These are phyloP conservation scores for Eremochloa ophiuroides DNA, from an alignment of 176 grass and related monocot genomes.

Conservation along the genomic window DNA sequence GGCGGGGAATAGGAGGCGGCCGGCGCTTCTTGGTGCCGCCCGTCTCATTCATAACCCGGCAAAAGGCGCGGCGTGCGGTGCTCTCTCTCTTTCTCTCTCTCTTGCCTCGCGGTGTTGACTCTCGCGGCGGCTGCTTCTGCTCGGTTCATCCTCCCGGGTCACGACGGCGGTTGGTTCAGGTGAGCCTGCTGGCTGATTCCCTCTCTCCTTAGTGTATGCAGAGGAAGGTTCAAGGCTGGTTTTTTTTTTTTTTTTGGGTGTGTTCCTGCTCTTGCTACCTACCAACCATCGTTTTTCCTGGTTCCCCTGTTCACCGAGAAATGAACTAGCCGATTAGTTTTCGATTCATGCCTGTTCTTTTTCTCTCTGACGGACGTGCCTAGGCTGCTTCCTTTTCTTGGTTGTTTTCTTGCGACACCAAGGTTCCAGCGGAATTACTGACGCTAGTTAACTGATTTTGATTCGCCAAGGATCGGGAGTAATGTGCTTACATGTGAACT, in stretches of 20 bases:
- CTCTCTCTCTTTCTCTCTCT: no score
- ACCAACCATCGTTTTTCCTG: neutral
- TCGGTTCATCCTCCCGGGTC: neutral
- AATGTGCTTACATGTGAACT: neutral
- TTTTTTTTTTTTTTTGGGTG: no score
- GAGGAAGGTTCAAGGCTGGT: neutral
- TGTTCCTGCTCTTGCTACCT: neutral
- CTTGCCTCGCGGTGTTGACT: neutral
- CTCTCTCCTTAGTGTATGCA: neutral
- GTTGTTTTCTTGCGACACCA: neutral
- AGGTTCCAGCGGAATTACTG: neutral
- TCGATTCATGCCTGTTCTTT: neutral
- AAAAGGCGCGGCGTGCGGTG: neutral
- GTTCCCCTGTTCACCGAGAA: neutral
- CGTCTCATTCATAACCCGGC: neutral
- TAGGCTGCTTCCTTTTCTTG: neutral
- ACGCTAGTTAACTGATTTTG: neutral
- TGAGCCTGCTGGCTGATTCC: slow-evolving; percentile 8
- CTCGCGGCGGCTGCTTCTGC: neutral
- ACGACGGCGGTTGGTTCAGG: slow-evolving; percentile 20
- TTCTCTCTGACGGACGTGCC: neutral
- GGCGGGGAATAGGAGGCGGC: neutral
- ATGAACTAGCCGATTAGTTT: neutral
- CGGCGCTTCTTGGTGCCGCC: neutral
- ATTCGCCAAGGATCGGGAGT: neutral